Conservation (phyloP, 1,284 basidiomycete species). For the Pholiota adiposa region DNA sequence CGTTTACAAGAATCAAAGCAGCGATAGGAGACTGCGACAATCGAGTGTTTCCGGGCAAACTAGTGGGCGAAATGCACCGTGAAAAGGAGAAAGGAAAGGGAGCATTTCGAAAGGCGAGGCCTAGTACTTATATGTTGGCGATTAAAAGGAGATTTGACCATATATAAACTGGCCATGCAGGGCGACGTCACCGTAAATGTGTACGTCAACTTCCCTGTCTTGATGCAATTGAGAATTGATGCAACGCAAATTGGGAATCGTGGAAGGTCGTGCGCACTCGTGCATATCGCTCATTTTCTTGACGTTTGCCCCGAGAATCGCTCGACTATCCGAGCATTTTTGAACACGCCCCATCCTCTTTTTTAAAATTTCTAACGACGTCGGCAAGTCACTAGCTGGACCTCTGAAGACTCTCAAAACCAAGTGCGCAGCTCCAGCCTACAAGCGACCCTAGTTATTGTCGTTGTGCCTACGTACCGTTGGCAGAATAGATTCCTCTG, state of each 20-base stretch:
- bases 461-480: conserved; percentile 3
- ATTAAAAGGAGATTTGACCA: not conserved
- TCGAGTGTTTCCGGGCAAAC: not conserved
- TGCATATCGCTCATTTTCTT: not conserved
- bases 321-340: not conserved
- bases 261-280: not conserved
- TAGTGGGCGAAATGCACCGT: not conserved
- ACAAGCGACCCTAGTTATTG: not conserved
- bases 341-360: too few species aligned
- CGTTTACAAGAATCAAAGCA: not conserved
- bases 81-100: not conserved
- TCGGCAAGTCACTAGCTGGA: too few species aligned
- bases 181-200: conserved; percentile 8
- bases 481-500: not conserved
- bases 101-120: not conserved
- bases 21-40: not conserved
- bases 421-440: not conserved
- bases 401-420: not conserved
- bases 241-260: conserved; percentile 3
- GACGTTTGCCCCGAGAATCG: not conserved
- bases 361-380: too few species aligned
- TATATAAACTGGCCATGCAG: not conserved
- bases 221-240: conserved; percentile 10
- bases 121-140: conserved; percentile 4
- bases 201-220: conserved; percentile 8